Evolutionary conservation across 2,329 filamentous ascomycete species (phyloP).

Genomic region (Fusarium aywerte): DNA sequence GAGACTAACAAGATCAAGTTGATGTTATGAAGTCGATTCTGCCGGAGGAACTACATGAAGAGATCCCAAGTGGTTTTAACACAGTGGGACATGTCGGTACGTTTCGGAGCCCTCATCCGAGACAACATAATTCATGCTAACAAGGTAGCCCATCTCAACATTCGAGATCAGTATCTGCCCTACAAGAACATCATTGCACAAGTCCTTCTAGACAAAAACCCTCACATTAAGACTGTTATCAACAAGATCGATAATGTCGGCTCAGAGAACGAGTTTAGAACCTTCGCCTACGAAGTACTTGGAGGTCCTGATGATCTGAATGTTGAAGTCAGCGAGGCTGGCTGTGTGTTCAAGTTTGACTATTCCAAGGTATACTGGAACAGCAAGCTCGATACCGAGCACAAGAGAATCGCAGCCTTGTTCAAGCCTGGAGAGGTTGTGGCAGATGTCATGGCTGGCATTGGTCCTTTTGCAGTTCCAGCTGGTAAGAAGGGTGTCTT

Average conservation of each 20-base stretch:
- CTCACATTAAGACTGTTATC: slow-evolving; percentile 84
- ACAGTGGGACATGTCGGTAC: slow-evolving; percentile 86
- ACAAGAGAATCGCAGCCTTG: slow-evolving; percentile 78
- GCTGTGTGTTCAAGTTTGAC: slow-evolving; percentile 90
- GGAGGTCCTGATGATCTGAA: slow-evolving; percentile 84
- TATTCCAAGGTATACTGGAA: slow-evolving; percentile 99
- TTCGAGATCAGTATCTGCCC: slow-evolving; percentile 82
- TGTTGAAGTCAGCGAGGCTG: slow-evolving; percentile 83
- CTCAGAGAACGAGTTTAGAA: slow-evolving; percentile 84
- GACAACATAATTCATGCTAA: slow-evolving; percentile 1
- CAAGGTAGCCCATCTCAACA: slow-evolving; percentile 82
- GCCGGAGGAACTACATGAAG: slow-evolving; percentile 80
- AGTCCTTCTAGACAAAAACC: slow-evolving; percentile 90
- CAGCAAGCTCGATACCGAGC: slow-evolving; percentile 87
- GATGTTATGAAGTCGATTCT: slow-evolving; percentile 87
- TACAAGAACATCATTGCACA: slow-evolving; percentile 89
- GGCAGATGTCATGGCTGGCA: slow-evolving; percentile 96
- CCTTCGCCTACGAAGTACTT: slow-evolving; percentile 92
- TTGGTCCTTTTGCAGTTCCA: slow-evolving; percentile 93
- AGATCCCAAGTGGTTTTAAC: slow-evolving; percentile 87
- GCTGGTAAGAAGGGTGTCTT: slow-evolving; percentile 91
- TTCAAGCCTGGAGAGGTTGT: slow-evolving; percentile 90
- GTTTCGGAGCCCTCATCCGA: slow-evolving; percentile 41
- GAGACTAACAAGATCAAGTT: slow-evolving; percentile 57
- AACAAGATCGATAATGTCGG: slow-evolving; percentile 95